A percentile compares a stretch with the other conserved stretches of the same genome.
Evolutionary conservation across 768 basidiomycete genomes (phyloP).

Genomic region (Lepiota brunneoincarnata): DNA sequence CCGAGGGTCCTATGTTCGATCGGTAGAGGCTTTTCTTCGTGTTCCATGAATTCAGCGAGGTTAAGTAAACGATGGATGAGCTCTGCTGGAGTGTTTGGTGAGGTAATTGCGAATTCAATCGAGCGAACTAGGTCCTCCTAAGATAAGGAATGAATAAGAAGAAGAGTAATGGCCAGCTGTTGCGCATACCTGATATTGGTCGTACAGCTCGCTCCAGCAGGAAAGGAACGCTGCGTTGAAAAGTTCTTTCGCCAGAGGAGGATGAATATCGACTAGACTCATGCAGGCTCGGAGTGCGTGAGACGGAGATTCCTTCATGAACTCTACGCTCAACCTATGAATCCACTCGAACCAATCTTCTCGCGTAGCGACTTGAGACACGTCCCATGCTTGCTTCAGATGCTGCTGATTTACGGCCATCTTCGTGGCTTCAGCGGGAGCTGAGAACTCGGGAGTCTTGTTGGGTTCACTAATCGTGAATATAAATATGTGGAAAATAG

Average conservation of each 20-base stretch:
- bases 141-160: background rate
- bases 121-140: conserved; percentile 94
- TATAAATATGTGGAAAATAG: conserved; percentile 18
- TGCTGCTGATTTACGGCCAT: conserved; percentile 96
- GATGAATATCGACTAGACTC: conserved; percentile 88
- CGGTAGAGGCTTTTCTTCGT: conserved; percentile 92
- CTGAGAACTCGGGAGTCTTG: conserved; percentile 71
- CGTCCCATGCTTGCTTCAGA: conserved; percentile 96
- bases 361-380: conserved; percentile 65
- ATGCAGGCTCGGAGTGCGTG: conserved; percentile 97
- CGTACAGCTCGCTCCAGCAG: conserved; percentile 95
- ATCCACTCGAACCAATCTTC: conserved; percentile 98
- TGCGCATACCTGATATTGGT: conserved; percentile 83
- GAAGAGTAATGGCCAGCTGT: background rate
- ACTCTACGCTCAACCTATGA: conserved; percentile 86
- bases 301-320: conserved; percentile 98
- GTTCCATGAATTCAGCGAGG: conserved; percentile 98
- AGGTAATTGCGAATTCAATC: conserved; percentile 82
- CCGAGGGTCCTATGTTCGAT: conserved; percentile 93
- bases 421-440: conserved; percentile 82
- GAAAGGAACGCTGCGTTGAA: conserved; percentile 99
- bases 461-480: conserved; percentile 50
- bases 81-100: conserved; percentile 76
- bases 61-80: conserved; percentile 89
- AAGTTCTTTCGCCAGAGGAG: conserved; percentile 87